Evolutionary conservation across 2,329 filamentous ascomycete species (phyloP).

Genomic region (Juglanconis sp.): DNA sequence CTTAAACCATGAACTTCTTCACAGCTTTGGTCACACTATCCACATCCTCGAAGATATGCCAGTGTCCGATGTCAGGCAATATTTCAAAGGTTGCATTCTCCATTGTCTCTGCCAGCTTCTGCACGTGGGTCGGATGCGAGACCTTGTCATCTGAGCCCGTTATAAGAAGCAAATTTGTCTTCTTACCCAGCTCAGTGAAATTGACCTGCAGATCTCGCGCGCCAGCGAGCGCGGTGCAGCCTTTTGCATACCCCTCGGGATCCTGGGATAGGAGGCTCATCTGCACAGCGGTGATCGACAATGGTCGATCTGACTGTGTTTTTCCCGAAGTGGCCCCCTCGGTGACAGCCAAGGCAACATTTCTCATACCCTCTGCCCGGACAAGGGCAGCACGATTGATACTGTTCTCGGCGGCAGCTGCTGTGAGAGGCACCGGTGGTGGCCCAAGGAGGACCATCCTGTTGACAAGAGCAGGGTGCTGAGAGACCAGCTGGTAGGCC

Average conservation of each 20-base stretch:
- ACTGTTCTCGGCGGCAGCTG: slow-evolving; percentile 27
- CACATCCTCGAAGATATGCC: slow-evolving; percentile 48
- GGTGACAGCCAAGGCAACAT: slow-evolving; percentile 37
- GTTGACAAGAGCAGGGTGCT: slow-evolving; percentile 36
- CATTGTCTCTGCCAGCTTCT: slow-evolving; percentile 30
- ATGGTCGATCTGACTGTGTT: slow-evolving; percentile 34
- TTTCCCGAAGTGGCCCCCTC: slow-evolving; percentile 33
- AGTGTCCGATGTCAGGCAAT: slow-evolving; percentile 44
- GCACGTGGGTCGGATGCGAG: slow-evolving; percentile 32
- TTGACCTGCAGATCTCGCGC: slow-evolving; percentile 32
- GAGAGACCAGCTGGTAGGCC: slow-evolving; percentile 39
- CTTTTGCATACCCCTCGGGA: slow-evolving; percentile 54
- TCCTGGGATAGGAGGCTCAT: slow-evolving; percentile 45
- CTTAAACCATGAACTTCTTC: slow-evolving; percentile 9
- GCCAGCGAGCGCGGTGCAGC: slow-evolving; percentile 44
- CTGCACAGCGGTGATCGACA: slow-evolving; percentile 39
- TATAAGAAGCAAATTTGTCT: slow-evolving; percentile 36
- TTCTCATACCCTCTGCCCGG: slow-evolving; percentile 41
- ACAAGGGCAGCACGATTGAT: slow-evolving; percentile 37
- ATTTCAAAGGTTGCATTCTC: slow-evolving; percentile 29
- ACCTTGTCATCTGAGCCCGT: slow-evolving; percentile 45
- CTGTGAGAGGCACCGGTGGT: slow-evolving; percentile 41
- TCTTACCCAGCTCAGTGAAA: slow-evolving; percentile 21
- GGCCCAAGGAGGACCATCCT: slow-evolving; percentile 48
- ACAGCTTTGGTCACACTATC: slow-evolving; percentile 31